Evolutionary conservation across 192 early-diverging fungal species (phyloP).

Genomic region (Geranomyces michiganensis): DNA sequence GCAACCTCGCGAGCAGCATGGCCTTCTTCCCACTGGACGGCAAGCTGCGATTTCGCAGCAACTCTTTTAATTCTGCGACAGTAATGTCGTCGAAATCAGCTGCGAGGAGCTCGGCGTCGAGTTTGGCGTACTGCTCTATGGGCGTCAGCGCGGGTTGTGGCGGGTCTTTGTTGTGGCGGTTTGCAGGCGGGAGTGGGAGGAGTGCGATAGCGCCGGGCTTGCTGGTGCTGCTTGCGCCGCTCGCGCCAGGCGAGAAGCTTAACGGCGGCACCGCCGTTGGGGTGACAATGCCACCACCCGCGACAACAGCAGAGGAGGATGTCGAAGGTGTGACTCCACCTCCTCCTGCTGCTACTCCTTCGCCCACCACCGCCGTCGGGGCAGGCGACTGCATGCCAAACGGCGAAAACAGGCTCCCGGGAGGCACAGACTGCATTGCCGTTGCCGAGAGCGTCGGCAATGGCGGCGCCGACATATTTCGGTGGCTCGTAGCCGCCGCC

Average conservation of each 20-base stretch:
- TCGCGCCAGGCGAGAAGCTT: not conserved
- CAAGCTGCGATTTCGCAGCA: conserved; percentile 67
- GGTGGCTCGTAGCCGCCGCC: not conserved
- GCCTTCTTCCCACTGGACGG: conserved; percentile 75
- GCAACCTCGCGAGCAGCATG: conserved; percentile 64
- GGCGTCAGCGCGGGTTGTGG: not conserved
- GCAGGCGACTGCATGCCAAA: conserved; percentile 5
- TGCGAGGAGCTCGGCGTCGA: conserved; percentile 65
- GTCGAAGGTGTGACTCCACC: too few species aligned
- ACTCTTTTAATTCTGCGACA: conserved; percentile 73
- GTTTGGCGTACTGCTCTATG: conserved; percentile 37
- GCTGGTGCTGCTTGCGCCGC: not conserved
- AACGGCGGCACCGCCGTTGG: too few species aligned
- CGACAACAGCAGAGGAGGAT: too few species aligned
- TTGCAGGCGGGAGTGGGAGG: conserved; percentile 2
- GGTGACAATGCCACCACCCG: too few species aligned
- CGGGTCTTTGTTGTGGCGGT: conserved; percentile 14
- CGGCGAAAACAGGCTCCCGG: not conserved
- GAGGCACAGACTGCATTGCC: not conserved
- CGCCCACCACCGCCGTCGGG: not conserved
- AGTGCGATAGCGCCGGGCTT: conserved; percentile 15
- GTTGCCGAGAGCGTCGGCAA: not conserved
- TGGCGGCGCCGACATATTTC: not conserved
- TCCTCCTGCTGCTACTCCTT: too few species aligned
- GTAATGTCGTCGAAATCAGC: conserved; percentile 78